Evolutionary conservation across 2,329 filamentous ascomycete species (phyloP).

Genomic region (Fusarium illudens): DNA sequence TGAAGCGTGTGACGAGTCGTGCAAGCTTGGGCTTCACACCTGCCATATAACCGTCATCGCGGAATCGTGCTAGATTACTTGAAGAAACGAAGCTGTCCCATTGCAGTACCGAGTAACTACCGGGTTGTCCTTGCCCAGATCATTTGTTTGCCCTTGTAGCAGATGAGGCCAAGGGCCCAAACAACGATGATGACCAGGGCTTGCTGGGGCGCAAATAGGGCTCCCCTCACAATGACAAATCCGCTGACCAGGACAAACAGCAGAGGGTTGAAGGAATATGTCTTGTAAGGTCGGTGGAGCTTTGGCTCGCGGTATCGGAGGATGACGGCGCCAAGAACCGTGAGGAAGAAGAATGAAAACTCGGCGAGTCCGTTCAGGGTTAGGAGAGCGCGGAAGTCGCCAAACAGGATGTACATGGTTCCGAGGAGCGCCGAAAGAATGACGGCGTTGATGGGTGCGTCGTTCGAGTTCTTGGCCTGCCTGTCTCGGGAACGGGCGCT

Average conservation of each 20-base stretch:
- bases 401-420: constrained; percentile 66
- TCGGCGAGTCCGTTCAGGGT: constrained; percentile 68
- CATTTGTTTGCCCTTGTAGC: constrained; percentile 46
- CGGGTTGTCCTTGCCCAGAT: constrained; percentile 1
- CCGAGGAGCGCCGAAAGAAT: constrained; percentile 59
- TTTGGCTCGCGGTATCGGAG: constrained; percentile 64
- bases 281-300: constrained; percentile 64
- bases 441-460: constrained; percentile 64
- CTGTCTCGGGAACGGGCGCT: background rate
- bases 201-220: constrained; percentile 65
- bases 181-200: constrained; percentile 61
- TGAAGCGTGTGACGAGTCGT: background rate
- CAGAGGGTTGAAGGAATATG: constrained; percentile 58
- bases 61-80: background rate
- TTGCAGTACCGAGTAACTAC: background rate
- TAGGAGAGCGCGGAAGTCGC: constrained; percentile 67
- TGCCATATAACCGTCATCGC: background rate
- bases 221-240: constrained; percentile 66
- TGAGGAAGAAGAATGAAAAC: constrained; percentile 71
- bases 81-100: background rate
- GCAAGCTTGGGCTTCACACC: background rate
- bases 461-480: constrained; percentile 44
- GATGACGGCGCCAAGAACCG: constrained; percentile 66
- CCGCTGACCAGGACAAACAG: constrained; percentile 66
- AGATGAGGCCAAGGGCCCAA: constrained; percentile 57